A percentile compares a stretch with the other conserved stretches of the same genome.
Evolutionary conservation across 139 green algal genomes (phyloP).

Genomic region (Haematococcus lacustris): DNA sequence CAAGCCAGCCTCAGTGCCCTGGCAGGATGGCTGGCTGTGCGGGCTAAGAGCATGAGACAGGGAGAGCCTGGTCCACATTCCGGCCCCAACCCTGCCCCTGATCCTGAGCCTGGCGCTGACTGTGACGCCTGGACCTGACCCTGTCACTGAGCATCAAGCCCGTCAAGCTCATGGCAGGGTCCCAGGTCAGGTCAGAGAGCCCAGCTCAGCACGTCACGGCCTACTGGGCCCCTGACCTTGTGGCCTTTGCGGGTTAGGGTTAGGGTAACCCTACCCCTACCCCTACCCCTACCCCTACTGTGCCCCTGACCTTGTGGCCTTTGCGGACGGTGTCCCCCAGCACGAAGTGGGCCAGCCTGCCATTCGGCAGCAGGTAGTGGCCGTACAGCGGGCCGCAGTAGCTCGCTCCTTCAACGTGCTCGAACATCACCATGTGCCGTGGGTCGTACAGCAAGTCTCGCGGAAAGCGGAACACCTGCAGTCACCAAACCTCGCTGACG

Average conservation of each 20-base stretch:
- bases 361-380: constrained; percentile 41
- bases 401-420: constrained; percentile 33
- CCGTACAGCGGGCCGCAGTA: constrained; percentile 34
- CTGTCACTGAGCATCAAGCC: not conserved
- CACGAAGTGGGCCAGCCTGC: constrained; percentile 38
- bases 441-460: constrained; percentile 11
- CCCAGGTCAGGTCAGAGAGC: not conserved
- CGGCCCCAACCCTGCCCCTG: too few species aligned
- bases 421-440: constrained; percentile 33
- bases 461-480: constrained; percentile 27
- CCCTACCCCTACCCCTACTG: not conserved
- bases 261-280: not conserved
- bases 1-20: too few species aligned
- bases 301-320: constrained; percentile 13
- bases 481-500: too few species aligned
- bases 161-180: not conserved
- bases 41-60: too few species aligned
- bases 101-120: not conserved
- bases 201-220: not conserved
- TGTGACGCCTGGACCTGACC: not conserved
- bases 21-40: too few species aligned
- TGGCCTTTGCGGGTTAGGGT: not conserved
- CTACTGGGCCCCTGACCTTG: too few species aligned
- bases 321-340: constrained; percentile 35
- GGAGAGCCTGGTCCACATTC: too few species aligned